Base-by-base conservation (phyloP, 2,329 filamentous ascomycete genomes). In the Gaeumannomyces sp. region DNA sequence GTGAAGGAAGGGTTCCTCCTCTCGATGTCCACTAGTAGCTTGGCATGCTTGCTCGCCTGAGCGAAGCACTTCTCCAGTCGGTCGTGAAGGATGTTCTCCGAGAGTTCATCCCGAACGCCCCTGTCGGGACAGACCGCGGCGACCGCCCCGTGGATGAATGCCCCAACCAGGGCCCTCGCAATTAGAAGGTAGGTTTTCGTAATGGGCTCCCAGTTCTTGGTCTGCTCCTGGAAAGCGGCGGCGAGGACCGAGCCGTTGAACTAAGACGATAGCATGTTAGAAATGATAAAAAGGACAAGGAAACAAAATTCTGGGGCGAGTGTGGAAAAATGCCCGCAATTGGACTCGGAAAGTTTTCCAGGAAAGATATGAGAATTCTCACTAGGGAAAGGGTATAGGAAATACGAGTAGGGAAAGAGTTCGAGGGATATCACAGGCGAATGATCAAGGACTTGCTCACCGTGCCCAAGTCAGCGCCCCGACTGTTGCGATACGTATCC, bases 381-480 rank as follows among this genome's bases (percentile, higher is more conserved):
- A 31, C 31, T 31, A 8, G 8, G 8, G 31, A 4, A 6, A 6
- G 31, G 8, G 31, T 6, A 10, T 33, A 10, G 31, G 31, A 33
- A 8, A 33, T 33, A n/a, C n/a, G n/a, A n/a, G n/a, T n/a, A n/a
- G 11, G 35, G 35, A 38, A 38, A 38, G 2, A 4, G 14, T 19
- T 14, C 19, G 14, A 38, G 14, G 35, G 10, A 33, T 11, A 11
- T 16, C 19, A 45, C 13, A 6, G 38, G 38, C 3, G 38, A 45
- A 3, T 2, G 13, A 22, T 45, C 14, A 8, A 19, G 19, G 10
- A n/a, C 2, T 25, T 53, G 22, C 45, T 53, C 22, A 70, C 78
- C 4, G 79, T 86, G 0, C 84, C 85, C 0, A 88, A 66, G 62
- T 87, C 83, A 22, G 83, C 81, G 0, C 83, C 84, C 0, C 83